Conservation (phyloP, 257 asterid species). For the Solanum chilense region DNA sequence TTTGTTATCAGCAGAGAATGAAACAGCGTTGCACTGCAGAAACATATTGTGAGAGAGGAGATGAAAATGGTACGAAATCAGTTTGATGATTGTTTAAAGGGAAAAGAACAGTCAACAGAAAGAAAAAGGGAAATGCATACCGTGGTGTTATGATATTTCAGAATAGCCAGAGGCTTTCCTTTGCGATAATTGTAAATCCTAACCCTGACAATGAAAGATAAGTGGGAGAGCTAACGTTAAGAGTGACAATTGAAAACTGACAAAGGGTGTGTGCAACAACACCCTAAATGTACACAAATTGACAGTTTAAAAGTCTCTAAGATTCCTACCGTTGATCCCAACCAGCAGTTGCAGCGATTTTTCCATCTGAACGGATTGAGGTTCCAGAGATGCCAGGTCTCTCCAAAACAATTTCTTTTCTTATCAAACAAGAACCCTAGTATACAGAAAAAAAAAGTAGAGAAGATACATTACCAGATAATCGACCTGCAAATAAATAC, state of each 20-base stretch:
- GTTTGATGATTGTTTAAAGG: not conserved
- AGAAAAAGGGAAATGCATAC: constrained; percentile 4
- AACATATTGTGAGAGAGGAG: not conserved
- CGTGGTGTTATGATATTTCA: constrained; percentile 69
- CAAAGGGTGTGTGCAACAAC: not conserved
- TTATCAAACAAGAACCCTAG: constrained; percentile 54
- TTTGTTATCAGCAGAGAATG: constrained; percentile 46
- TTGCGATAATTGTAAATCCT: constrained; percentile 71
- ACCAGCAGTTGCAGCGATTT: constrained; percentile 71
- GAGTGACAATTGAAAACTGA: not conserved
- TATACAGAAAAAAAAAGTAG: not conserved
- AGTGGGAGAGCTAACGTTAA: not conserved
- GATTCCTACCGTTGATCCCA: constrained; percentile 68
- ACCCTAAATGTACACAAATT: not conserved
- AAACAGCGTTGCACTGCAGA: constrained; percentile 47
- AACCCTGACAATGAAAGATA: constrained; percentile 26
- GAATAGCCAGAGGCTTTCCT: constrained; percentile 78
- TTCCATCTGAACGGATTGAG: constrained; percentile 64
- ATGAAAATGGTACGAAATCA: not conserved
- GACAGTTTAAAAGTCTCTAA: not conserved
- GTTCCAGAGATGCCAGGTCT: constrained; percentile 62
- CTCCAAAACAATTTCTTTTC: constrained; percentile 65
- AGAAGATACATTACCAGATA: not conserved
- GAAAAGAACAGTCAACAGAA: not conserved
- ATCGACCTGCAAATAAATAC: not conserved